Evolutionary conservation across 176 grass and related monocot genomes (phyloP), one percentile per base, ranked within the genome.

Genomic region (Cenchrus purpureus): DNA sequence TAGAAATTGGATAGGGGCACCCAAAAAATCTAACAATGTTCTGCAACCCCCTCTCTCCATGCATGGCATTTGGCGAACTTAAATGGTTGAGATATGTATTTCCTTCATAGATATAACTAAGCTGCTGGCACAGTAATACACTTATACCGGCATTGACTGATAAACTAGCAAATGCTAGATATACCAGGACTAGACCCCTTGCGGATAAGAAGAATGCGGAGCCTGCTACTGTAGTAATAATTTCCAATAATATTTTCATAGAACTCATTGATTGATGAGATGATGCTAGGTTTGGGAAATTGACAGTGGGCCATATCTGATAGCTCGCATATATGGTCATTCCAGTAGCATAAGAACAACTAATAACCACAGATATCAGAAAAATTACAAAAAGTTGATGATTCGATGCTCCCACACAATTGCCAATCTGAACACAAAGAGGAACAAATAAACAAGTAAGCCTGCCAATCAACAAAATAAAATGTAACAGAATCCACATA

Each of bases 391-490:
- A 99, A 74, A 79, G 79, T 25, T 71, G 81, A 56, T 99, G 93
- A 75, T 98, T 98, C 87, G 89, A 87, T 34, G 91, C 80, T 71
- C 97, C 97, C 28, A 98, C 91, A 85, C 97, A 98, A 65, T 98
- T 98, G 19, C 97, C 90, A 82, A 98, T 96, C 97, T 98, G 70
- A 85, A 88, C 58, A 94, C 42, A 85, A 65, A 65, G 29, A 12
- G 2, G 45, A 5, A 57, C 55, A 49, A 77, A 19, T 58, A 78
- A 82, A 19, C 13, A 74, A 22, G 28, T 64, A 78, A 83, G 52
- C 7, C 69, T 63, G 68, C 68, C 68, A 22, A 81, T 57, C 43
- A 73, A 70, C 42, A 63, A 76, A 45, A 29, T 50, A 66, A 78
- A 13, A 76, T 46, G n/a, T 6, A 82, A 15, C 64, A 87, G 19